phyloP scores from a whole-genome alignment of 257 asterid genomes.

The Petunia axillaris region DNA sequence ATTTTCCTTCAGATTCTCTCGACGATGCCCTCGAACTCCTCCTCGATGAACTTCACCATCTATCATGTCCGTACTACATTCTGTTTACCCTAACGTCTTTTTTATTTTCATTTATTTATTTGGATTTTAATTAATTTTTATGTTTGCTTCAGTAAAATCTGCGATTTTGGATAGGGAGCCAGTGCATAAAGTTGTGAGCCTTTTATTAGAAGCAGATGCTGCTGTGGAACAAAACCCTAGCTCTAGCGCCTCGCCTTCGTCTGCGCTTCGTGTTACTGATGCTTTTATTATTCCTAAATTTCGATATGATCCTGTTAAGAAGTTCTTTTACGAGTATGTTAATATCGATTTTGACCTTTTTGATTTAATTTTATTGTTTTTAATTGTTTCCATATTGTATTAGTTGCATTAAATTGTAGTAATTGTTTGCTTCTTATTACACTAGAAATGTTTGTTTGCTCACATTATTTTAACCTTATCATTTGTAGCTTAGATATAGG shows the following conservation, averaged over 20 bases:
- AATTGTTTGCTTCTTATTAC: background rate
- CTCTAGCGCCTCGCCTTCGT: conserved; percentile 42
- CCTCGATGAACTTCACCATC: conserved; percentile 73
- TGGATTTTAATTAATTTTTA: background rate
- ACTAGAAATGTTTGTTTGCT: conserved; percentile 1
- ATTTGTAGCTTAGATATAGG: background rate
- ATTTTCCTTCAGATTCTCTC: conserved; percentile 55
- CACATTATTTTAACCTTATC: background rate
- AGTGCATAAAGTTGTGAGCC: conserved; percentile 57
- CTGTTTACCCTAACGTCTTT: background rate
- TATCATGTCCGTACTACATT: conserved; percentile 44
- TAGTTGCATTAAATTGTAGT: background rate
- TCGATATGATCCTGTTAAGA: conserved; percentile 76
- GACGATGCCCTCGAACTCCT: conserved; percentile 80
- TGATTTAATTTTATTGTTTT: background rate
- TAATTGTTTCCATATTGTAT: background rate
- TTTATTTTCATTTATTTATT: background rate
- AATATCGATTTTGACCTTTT: background rate
- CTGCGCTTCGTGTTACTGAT: conserved; percentile 70
- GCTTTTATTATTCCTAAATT: conserved; percentile 81
- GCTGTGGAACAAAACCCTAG: conserved; percentile 65
- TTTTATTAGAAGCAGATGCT: conserved; percentile 63
- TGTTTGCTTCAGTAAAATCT: conserved; percentile 64
- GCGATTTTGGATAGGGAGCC: conserved; percentile 82
- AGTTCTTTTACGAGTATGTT: conserved; percentile 65